Evolutionary conservation across 345 rosid species (phyloP).

Genomic region (Erucastrum elatum): DNA sequence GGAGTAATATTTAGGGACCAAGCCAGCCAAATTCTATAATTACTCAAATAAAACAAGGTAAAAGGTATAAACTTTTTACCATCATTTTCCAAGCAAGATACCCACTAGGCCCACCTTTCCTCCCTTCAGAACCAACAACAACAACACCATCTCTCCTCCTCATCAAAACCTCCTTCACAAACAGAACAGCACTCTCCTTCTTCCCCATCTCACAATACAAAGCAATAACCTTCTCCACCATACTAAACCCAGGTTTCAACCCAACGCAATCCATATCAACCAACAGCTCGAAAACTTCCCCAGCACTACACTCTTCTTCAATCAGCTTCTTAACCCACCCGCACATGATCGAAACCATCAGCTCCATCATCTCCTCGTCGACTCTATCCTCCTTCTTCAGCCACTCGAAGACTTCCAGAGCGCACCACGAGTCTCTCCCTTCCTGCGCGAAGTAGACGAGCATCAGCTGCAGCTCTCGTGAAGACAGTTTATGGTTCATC

Average conservation of each 20-base stretch:
- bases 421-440: conserved; percentile 97
- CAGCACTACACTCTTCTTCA: conserved; percentile 55
- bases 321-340: conserved; percentile 82
- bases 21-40: background rate
- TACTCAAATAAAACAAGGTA: background rate
- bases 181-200: conserved; percentile 61
- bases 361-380: conserved; percentile 88
- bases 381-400: conserved; percentile 74
- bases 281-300: conserved; percentile 69
- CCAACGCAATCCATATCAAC: conserved; percentile 96
- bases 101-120: conserved; percentile 84
- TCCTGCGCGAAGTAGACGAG: conserved; percentile 91
- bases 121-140: conserved; percentile 45
- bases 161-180: conserved; percentile 74
- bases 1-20: no score
- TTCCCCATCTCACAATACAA: conserved; percentile 75
- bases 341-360: conserved; percentile 91
- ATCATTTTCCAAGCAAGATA: conserved; percentile 96
- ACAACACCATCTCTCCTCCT: conserved; percentile 45
- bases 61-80: conserved; percentile 43
- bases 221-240: conserved; percentile 91
- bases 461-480: conserved; percentile 73
- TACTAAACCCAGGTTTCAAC: conserved; percentile 78
- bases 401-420: conserved; percentile 96
- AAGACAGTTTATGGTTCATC: conserved; percentile 81